Base-by-base conservation (phyloP, 2,329 filamentous ascomycete species). In the Massarina eburnea region DNA sequence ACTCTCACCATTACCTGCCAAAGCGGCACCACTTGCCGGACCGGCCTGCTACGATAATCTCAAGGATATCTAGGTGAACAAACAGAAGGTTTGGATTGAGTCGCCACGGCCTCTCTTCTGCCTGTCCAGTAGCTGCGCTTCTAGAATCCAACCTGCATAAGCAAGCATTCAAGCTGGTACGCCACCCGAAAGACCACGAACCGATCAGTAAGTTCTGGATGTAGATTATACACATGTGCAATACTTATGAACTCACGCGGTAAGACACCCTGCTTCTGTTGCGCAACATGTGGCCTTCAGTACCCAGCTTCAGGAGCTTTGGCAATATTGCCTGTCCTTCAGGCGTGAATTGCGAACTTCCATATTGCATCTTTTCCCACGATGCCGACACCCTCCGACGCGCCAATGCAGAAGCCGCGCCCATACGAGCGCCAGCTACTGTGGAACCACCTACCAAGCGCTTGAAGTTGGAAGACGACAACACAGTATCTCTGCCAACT, bases 361-460 rank as follows among this genome's bases (percentile, higher is more conserved):
- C 78, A 12, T 75, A 76, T 51, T 86, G 82, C 68, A 76, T 84
- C 17, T 86, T 84, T 66, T 73, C 69, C 10, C 82, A 85, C 64
- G 63, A 75, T 43, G 43, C 58, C 12, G n/a, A 43, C 27, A 54
- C 46, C 30, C 8, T 47, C 27, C 42, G 48, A 30, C 35, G 33
- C 21, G 24, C 36, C 18, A 39, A 22, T 3, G 27, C 46, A 9
- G n/a, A n/a, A 38, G 40, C 43, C 20, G 21, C 48, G 15, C 21
- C 39, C 29, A 46, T n/a, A 17, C 24, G 39, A 15, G 26, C 36
- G 26, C 10, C 38, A 15, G 8, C 35, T 36, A 53, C 42, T 24
- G 29, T 32, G 22, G 50, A 52, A 45, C 55, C 55, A 26, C 52
- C 55, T 27, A 34, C 55, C 10, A 71, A 71, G 45, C 61, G 62